Evolutionary conservation across 352 stramenopile species (phyloP).

Genomic region (Phytophthora pisi): DNA sequence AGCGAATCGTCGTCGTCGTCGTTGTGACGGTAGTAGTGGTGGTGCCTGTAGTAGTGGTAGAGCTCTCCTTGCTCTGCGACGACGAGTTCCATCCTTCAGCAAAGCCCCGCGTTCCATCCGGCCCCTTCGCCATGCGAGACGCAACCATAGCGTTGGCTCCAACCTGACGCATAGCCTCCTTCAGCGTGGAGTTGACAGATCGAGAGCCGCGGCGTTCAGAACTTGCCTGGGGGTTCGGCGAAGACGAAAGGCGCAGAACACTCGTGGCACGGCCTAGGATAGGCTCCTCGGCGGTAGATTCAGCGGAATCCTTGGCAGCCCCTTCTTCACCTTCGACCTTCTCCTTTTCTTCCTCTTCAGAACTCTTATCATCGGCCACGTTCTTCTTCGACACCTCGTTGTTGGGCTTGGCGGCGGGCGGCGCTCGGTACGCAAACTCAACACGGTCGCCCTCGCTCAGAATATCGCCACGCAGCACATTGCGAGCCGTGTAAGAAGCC

Average conservation of each 20-base stretch:
- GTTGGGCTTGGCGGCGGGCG: constrained; percentile 35
- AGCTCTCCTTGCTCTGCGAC: not conserved
- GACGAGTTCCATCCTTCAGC: constrained; percentile 49
- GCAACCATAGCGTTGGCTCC: constrained; percentile 62
- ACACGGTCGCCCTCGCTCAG: constrained; percentile 73
- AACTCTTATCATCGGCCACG: constrained; percentile 31
- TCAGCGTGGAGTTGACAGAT: constrained; percentile 69
- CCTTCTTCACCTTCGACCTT: constrained; percentile 20
- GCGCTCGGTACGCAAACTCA: constrained; percentile 59
- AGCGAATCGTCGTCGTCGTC: constrained; percentile 21
- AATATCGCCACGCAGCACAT: constrained; percentile 66
- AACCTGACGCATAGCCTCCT: constrained; percentile 69
- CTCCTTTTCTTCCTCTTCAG: constrained; percentile 18
- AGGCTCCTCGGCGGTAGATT: constrained; percentile 3
- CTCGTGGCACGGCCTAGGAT: constrained; percentile 52
- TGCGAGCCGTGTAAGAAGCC: constrained; percentile 50
- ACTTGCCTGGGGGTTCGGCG: constrained; percentile 17
- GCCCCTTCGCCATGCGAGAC: constrained; percentile 77
- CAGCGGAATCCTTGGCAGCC: not conserved
- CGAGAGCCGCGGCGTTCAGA: constrained; percentile 48
- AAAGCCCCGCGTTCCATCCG: constrained; percentile 78
- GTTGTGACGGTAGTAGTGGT: constrained; percentile 7
- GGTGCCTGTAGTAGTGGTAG: not conserved
- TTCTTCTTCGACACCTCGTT: constrained; percentile 20
- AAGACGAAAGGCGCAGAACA: constrained; percentile 50